These are phyloP conservation scores for Botrytis fabae DNA, from an alignment of 2,329 filamentous ascomycete species.

Conservation along the genomic window DNA sequence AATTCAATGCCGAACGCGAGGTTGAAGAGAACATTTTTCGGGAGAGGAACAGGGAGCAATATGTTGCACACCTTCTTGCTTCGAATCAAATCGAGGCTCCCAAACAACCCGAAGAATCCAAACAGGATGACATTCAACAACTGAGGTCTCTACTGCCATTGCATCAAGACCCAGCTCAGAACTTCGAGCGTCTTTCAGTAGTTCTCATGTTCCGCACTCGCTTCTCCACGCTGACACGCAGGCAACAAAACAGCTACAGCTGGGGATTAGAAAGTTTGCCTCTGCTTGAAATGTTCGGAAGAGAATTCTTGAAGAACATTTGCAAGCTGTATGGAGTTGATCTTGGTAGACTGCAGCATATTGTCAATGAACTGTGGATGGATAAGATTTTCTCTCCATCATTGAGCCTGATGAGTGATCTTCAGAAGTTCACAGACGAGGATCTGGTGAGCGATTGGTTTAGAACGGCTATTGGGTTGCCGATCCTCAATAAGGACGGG, in stretches of 20 bases:
- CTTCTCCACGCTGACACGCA: background rate
- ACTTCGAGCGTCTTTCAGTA: background rate
- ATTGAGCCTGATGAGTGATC: background rate
- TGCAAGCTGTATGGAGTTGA: background rate
- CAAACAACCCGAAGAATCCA: background rate
- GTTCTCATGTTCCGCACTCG: background rate
- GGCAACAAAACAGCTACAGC: background rate
- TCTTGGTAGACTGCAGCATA: background rate
- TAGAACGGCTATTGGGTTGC: background rate
- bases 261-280: background rate
- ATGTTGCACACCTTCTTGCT: background rate
- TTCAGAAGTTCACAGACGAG: background rate
- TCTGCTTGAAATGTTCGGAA: background rate
- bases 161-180: background rate
- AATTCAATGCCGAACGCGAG: background rate
- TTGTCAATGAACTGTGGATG: background rate
- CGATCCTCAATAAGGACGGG: background rate
- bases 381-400: background rate
- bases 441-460: slow-evolving; percentile 1
- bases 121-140: background rate
- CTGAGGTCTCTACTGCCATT: background rate
- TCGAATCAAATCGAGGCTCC: too few relatives aligned
- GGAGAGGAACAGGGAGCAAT: background rate
- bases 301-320: background rate
- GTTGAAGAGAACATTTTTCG: background rate